These are phyloP conservation scores for Kurtzmaniella quercitrusa DNA, from an alignment of 1,139 yeast genomes.

Conservation along the genomic window DNA sequence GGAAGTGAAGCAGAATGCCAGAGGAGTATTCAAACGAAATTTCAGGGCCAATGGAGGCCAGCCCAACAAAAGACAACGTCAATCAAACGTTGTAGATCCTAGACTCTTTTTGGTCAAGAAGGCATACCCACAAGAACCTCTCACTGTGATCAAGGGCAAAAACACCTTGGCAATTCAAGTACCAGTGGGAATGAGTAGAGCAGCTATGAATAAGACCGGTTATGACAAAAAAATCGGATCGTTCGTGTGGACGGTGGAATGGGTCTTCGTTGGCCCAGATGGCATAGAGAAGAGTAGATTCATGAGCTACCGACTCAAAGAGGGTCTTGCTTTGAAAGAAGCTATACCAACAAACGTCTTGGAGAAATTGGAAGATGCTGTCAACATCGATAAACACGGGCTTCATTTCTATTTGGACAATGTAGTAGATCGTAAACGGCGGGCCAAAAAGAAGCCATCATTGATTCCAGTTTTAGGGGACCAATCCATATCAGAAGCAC, in stretches of 20 bases:
- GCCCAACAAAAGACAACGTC: slow-evolving; percentile 19
- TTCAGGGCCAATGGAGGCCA: slow-evolving; percentile 13
- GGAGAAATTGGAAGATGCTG: slow-evolving; percentile 10
- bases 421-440: slow-evolving; percentile 17
- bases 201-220: slow-evolving; percentile 62
- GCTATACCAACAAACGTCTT: slow-evolving; percentile 38
- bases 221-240: slow-evolving; percentile 63
- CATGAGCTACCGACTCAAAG: slow-evolving; percentile 46
- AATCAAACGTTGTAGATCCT: slow-evolving; percentile 20
- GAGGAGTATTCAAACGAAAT: slow-evolving; percentile 31
- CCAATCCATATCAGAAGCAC: slow-evolving; percentile 33
- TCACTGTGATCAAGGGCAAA: slow-evolving; percentile 26
- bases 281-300: slow-evolving; percentile 24
- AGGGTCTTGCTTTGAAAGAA: slow-evolving; percentile 26
- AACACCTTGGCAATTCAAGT: slow-evolving; percentile 41
- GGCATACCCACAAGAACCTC: slow-evolving; percentile 22
- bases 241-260: slow-evolving; percentile 79
- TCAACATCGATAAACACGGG: slow-evolving; percentile 14
- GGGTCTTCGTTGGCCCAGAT: slow-evolving; percentile 42
- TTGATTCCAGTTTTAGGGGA: neutral
- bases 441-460: slow-evolving; percentile 6
- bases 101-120: slow-evolving; percentile 20
- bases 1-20: slow-evolving; percentile 39
- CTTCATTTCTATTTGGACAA: slow-evolving; percentile 33
- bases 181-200: slow-evolving; percentile 77